phyloP scores from a whole-genome alignment of 495 filamentous ascomycete genomes.

The Sordaria brevicollis region DNA sequence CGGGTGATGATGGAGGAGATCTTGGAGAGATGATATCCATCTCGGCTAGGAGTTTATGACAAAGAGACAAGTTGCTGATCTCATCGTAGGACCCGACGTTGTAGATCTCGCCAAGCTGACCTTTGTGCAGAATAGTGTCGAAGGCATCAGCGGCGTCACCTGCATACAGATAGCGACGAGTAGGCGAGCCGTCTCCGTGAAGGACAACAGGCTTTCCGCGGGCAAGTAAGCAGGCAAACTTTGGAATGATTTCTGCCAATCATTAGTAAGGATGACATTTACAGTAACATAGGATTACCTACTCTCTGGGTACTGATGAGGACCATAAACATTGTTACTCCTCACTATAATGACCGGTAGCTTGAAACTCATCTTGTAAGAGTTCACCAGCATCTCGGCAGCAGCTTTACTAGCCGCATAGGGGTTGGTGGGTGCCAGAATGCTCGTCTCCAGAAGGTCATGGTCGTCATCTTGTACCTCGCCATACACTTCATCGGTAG shows the following conservation, averaged over 20 bases:
- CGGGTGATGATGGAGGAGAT: neutral
- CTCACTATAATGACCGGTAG: constrained; percentile 61
- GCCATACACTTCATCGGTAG: constrained; percentile 71
- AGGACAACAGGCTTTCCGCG: constrained; percentile 48
- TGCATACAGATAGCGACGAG: constrained; percentile 59
- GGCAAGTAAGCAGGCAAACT: constrained; percentile 56
- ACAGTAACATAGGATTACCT: constrained; percentile 9
- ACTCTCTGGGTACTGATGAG: constrained; percentile 74
- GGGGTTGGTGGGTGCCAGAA: constrained; percentile 62
- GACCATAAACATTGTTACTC: constrained; percentile 72
- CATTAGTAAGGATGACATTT: neutral
- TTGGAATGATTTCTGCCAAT: constrained; percentile 59
- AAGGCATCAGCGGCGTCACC: constrained; percentile 68
- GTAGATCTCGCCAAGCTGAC: constrained; percentile 55
- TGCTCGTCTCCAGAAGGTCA: constrained; percentile 50
- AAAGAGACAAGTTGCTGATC: constrained; percentile 52
- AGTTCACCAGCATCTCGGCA: constrained; percentile 70
- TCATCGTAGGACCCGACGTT: constrained; percentile 62
- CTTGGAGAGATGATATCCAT: constrained; percentile 27
- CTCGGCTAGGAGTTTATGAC: constrained; percentile 43
- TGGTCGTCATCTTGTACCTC: constrained; percentile 54
- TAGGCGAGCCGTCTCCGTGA: constrained; percentile 59
- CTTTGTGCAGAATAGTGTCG: constrained; percentile 66
- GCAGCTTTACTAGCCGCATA: constrained; percentile 72
- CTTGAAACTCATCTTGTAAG: constrained; percentile 62